These are phyloP conservation scores for Penicillium rolfsii DNA, from an alignment of 2,329 filamentous ascomycete species.

Conservation along the genomic window DNA sequence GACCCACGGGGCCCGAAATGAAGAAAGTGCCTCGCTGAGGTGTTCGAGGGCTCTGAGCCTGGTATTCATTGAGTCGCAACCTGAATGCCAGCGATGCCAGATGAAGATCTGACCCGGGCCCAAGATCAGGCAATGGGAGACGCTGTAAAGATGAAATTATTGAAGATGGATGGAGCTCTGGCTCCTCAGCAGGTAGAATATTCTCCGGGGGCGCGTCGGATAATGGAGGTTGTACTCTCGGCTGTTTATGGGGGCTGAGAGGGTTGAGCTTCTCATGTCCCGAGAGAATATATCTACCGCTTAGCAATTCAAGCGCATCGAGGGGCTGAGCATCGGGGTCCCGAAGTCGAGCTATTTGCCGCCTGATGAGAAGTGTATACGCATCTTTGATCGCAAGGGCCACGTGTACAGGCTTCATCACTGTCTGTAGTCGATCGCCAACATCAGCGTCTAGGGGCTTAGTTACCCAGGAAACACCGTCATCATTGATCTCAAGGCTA, in stretches of 20 bases:
- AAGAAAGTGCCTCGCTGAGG: conserved; percentile 40
- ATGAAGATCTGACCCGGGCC: conserved; percentile 41
- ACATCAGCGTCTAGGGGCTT: conserved; percentile 35
- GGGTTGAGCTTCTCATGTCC: conserved; percentile 22
- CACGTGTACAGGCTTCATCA: conserved; percentile 38
- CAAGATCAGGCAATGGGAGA: conserved; percentile 40
- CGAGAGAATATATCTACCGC: conserved; percentile 17
- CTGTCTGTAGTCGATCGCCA: conserved; percentile 36
- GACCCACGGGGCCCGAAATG: conserved; percentile 39
- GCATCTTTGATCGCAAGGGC: conserved; percentile 40
- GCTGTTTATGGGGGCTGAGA: conserved; percentile 23
- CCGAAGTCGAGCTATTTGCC: conserved; percentile 34
- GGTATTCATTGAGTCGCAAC: conserved; percentile 32
- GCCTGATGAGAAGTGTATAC: conserved; percentile 35
- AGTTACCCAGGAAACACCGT: conserved; percentile 33
- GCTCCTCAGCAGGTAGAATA: conserved; percentile 19
- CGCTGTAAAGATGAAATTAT: conserved; percentile 38
- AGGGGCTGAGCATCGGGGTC: conserved; percentile 19
- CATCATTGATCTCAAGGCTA: conserved; percentile 36
- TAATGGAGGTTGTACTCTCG: conserved; percentile 24
- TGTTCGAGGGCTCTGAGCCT: conserved; percentile 23
- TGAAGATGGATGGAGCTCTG: conserved; percentile 31
- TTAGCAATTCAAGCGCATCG: conserved; percentile 20
- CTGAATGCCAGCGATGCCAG: conserved; percentile 40
- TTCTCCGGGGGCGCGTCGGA: conserved; percentile 20